Base-by-base conservation (phyloP, 2,329 filamentous ascomycete species). In the Pseudocercospora fuligena region DNA sequence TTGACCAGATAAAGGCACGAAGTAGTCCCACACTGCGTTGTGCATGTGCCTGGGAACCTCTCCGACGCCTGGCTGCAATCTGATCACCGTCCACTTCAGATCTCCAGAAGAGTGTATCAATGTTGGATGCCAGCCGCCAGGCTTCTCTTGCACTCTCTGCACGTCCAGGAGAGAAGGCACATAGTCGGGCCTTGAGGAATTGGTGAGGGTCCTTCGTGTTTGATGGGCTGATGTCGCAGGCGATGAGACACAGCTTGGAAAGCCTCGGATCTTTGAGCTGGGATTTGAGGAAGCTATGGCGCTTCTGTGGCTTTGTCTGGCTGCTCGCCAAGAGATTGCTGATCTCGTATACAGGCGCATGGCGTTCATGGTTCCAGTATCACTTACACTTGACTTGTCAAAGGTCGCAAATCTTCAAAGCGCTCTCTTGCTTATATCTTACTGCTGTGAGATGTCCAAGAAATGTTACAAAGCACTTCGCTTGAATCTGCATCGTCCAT, bases 31-130 rank as follows among this genome's bases (percentile, higher is more conserved):
- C 14, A 59, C 54, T 5, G 31, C 14, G 54, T 56, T 66, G 27
- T 66, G 59, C 58, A 46, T 61, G 53, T 68, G 66, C 6, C 11
- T 58, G 6, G 68, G 66, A 4, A 70, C 61, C 54, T 69, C 68
- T 21, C 68, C 66, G 12, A 59, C 61, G 11, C 59, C 43, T 9
- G 66, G 56, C 11, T 40, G 0, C 2, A 66, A 49, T 57, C 56
- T 64, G 47, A 63, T 63, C 31, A 66, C 61, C n/a, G 65, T 66
- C 40, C 66, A 70, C 14, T 70, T 70, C 19, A 66, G 47, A 21
- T 70, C 66, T 29, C 63, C 60, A 1, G 68, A 70, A 25, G 68
- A 68, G 53, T 68, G 68, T 11, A 70, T 43, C 21, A 66, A 29
- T 12, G 63, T 66, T 5, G 68, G 66, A 51, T 66, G 65, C 68